Conservation (phyloP, 768 basidiomycete genomes). For the Phaeotremella fagi region DNA sequence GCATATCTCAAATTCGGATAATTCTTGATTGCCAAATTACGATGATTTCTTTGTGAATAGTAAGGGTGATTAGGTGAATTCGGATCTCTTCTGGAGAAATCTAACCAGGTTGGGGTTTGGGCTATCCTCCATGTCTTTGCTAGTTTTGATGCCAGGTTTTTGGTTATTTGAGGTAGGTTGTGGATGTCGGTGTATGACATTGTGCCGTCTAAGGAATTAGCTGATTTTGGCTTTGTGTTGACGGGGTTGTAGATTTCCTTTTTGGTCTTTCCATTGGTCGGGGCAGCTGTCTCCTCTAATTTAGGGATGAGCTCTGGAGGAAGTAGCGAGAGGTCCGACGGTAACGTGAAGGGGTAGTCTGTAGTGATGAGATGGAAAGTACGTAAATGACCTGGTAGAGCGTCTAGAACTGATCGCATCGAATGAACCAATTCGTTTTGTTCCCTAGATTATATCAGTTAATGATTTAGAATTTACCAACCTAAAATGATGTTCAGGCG, state of each 20-base stretch:
- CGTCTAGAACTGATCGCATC: conserved; percentile 40
- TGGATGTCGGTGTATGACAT: neutral
- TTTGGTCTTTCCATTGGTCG: neutral
- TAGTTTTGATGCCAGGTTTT: conserved; percentile 15
- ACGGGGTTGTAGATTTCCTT: neutral
- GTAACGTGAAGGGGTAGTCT: conserved; percentile 28
- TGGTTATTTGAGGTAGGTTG: conserved; percentile 12
- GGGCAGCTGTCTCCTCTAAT: conserved; percentile 13
- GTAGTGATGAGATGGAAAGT: conserved; percentile 40
- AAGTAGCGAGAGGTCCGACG: conserved; percentile 22
- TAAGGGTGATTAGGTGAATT: conserved; percentile 31
- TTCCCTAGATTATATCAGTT: conserved; percentile 18
- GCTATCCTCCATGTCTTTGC: conserved; percentile 33
- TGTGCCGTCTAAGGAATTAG: neutral
- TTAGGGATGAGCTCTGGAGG: conserved; percentile 15
- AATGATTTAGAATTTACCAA: conserved; percentile 7
- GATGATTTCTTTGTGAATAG: conserved; percentile 1
- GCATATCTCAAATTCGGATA: conserved; percentile 41
- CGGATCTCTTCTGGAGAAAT: conserved; percentile 34
- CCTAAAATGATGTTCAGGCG: conserved; percentile 44
- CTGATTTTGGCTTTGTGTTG: neutral
- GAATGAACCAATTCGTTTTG: conserved; percentile 44
- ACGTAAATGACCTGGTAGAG: conserved; percentile 32
- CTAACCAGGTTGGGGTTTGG: conserved; percentile 41
- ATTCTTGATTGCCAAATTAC: conserved; percentile 6